Percentiles rank a stretch among this genome's conserved stretches.
phyloP scores from a whole-genome alignment of 441 rosid genomes.

The Heliophila coronopifolia region DNA sequence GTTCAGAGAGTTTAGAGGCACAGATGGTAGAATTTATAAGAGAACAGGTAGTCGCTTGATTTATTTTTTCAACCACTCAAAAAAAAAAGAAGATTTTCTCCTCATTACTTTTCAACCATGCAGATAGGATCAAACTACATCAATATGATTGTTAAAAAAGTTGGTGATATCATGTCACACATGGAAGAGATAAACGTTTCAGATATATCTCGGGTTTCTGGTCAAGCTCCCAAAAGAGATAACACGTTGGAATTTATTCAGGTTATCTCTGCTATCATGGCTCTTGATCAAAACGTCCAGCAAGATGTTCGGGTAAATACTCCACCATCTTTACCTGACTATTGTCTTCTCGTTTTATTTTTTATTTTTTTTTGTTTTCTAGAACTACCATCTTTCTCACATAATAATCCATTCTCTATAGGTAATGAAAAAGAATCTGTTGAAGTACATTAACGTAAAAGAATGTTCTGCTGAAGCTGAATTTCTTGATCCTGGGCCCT shows the following conservation, averaged over 20 bases:
- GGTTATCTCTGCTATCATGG: slow-evolving; percentile 68
- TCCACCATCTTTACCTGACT: background rate
- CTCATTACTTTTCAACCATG: slow-evolving; percentile 17
- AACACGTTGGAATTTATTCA: slow-evolving; percentile 77
- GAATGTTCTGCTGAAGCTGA: slow-evolving; percentile 91
- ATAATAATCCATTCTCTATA: slow-evolving; percentile 23
- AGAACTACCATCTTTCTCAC: slow-evolving; percentile 11
- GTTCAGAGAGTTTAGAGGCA: slow-evolving; percentile 62
- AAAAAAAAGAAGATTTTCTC: background rate
- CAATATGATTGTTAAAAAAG: slow-evolving; percentile 59
- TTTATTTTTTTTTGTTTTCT: slow-evolving; percentile 14
- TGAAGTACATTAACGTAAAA: slow-evolving; percentile 64
- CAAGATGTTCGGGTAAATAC: slow-evolving; percentile 75
- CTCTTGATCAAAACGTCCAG: slow-evolving; percentile 75
- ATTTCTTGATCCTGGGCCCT: slow-evolving; percentile 60
- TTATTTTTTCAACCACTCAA: slow-evolving; percentile 4
- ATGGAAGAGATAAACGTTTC: slow-evolving; percentile 46
- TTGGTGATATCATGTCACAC: slow-evolving; percentile 56
- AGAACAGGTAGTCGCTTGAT: slow-evolving; percentile 46
- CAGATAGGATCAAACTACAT: slow-evolving; percentile 73
- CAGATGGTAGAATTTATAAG: slow-evolving; percentile 58
- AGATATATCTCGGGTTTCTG: slow-evolving; percentile 33
- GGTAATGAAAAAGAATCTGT: slow-evolving; percentile 82
- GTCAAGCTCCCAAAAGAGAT: slow-evolving; percentile 40
- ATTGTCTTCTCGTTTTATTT: slow-evolving; percentile 1